Evolutionary conservation across 805 yeast species (phyloP), one percentile per base, ranked within the genome.

Genomic region (Ogataea siamensis): DNA sequence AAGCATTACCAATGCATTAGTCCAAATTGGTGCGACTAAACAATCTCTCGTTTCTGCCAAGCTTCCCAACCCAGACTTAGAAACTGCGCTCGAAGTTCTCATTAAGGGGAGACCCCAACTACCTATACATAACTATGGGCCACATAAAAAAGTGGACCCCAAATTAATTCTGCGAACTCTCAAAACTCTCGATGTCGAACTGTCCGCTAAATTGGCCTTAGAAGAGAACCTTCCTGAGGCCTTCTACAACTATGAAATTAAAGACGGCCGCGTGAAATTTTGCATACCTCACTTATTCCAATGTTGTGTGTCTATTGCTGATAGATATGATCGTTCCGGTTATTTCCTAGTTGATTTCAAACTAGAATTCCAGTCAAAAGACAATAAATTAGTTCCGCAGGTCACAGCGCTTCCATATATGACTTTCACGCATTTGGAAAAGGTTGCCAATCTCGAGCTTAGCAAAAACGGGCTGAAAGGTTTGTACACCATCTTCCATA

Each of bases 11-110:
- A 41, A 78, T 71, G 52, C 80, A 64, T 75, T 83, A 13, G 73
- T 80, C 64, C 80, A 83, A 9, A 66, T 88, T 26, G 84, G 80
- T 45, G 70, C 71, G n/a, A 66, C 84, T 16, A 85, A 80, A 46
- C 75, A 78, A 35, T 76, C 82, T n/a, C 62, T 85, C 46, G 75
- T 87, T 1, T 85, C 88, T 19, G 98, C 99, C 0, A 89, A 94
- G 54, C 64, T 91, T 37, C 95, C 96, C 5, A 87, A 87, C 58
- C 93, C 96, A 0, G 99, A 93, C 61, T 60, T 93, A 14, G 73
- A 80, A 16, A 89, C 98, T 0, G 87, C 95, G 1, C 65, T 91
- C 49, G 94, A 91, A 55, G 96, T 93, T 0, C 67, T 89, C 38
- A 75, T 79, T 27, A 69, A 75, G 26, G 95, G 95, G 3, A 67